A percentile compares a stretch with the other conserved stretches of the same genome.
Evolutionary conservation across 139 green algal genomes (phyloP).

Genomic region (Zygnema cylindricum): DNA sequence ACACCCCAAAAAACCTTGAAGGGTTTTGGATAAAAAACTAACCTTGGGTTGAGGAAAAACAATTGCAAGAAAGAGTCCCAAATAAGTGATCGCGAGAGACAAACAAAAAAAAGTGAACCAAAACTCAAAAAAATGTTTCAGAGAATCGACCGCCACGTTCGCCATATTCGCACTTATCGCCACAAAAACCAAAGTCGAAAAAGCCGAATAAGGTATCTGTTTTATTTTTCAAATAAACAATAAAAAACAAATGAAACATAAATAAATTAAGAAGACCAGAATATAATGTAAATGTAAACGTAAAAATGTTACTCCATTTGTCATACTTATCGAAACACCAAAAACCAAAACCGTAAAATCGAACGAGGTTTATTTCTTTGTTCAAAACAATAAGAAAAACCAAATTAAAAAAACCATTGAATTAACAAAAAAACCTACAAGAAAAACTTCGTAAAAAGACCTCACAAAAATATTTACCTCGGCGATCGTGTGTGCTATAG

Average conservation of each 20-base stretch:
- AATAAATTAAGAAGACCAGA: not conserved
- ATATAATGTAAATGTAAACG: too few species aligned
- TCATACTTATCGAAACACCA: too few species aligned
- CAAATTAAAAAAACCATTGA: not conserved
- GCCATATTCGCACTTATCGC: not conserved
- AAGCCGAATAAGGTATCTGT: constrained; percentile 28
- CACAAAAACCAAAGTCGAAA: constrained; percentile 1
- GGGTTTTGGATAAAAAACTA: too few species aligned
- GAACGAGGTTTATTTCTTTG: not conserved
- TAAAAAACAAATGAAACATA: not conserved
- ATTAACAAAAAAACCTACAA: too few species aligned
- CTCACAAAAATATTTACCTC: too few species aligned
- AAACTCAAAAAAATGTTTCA: not conserved
- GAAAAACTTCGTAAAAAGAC: too few species aligned
- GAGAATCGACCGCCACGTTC: not conserved
- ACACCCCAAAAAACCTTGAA: too few species aligned
- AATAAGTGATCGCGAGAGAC: not conserved
- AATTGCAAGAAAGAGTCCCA: not conserved
- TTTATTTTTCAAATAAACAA: not conserved
- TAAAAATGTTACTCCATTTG: too few species aligned
- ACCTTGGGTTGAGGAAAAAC: not conserved
- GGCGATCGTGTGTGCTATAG: too few species aligned
- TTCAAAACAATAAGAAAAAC: too few species aligned
- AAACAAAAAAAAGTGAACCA: constrained; percentile 32
- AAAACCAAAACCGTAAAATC: too few species aligned